Evolutionary conservation across 1,284 basidiomycete genomes (phyloP).

Genomic region (Entoloma clypeatum): DNA sequence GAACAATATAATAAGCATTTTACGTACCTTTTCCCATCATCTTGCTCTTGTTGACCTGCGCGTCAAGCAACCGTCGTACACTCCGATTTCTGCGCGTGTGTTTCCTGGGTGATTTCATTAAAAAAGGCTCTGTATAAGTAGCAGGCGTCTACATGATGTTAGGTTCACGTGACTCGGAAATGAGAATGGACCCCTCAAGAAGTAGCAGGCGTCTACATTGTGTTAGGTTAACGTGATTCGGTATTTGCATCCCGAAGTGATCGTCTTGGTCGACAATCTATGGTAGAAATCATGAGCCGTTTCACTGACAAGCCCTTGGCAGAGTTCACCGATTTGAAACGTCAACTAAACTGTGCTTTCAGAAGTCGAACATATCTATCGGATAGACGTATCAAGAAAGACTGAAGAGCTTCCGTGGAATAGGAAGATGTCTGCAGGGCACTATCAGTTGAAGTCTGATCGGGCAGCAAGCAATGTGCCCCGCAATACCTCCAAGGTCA

Average conservation of each 20-base stretch:
- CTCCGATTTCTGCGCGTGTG: too few relatives aligned
- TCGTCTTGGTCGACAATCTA: constrained; percentile 91
- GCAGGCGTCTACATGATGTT: too few relatives aligned
- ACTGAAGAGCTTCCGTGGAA: constrained; percentile 79
- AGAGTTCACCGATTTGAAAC: constrained; percentile 86
- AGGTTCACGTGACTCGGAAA: too few relatives aligned
- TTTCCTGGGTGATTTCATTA: too few relatives aligned
- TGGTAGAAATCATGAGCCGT: not conserved
- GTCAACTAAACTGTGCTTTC: constrained; percentile 77
- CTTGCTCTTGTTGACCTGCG: too few relatives aligned
- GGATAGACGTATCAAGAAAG: constrained; percentile 84
- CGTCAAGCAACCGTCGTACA: too few relatives aligned
- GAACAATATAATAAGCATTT: too few relatives aligned
- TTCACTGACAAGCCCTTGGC: constrained; percentile 19
- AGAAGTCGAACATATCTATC: constrained; percentile 87
- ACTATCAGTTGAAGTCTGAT: constrained; percentile 12
- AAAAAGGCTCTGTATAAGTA: too few relatives aligned
- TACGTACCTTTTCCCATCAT: too few relatives aligned
- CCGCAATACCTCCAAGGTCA: constrained; percentile 83
- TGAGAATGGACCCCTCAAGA: too few relatives aligned
- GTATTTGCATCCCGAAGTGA: constrained; percentile 88
- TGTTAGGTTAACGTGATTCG: too few relatives aligned
- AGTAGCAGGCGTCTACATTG: too few relatives aligned
- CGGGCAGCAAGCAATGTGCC: not conserved
- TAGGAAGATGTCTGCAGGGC: constrained; percentile 75